Evolutionary conservation across 2,329 filamentous ascomycete species (phyloP).

Genomic region (Coleophoma eucalyptorum): DNA sequence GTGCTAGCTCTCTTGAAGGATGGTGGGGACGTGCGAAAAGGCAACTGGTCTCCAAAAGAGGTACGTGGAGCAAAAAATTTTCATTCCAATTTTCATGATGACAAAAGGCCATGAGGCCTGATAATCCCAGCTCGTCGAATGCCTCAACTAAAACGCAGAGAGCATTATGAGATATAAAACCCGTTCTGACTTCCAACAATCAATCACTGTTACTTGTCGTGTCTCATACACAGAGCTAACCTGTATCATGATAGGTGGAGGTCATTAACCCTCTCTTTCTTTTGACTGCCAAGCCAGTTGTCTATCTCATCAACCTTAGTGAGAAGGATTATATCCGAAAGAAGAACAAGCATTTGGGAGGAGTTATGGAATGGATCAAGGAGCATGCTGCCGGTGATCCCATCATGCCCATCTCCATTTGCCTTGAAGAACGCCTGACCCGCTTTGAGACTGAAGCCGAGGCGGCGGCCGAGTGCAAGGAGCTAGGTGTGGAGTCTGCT

Average conservation of each 20-base stretch:
- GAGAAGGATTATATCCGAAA: constrained; percentile 97
- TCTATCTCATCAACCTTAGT: constrained; percentile 94
- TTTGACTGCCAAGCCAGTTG: constrained; percentile 92
- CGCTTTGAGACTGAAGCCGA: constrained; percentile 74
- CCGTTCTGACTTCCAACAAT: constrained; percentile 25
- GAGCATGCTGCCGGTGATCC: constrained; percentile 82
- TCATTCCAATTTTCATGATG: constrained; percentile 67
- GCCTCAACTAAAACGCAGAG: constrained; percentile 76
- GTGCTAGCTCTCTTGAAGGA: constrained; percentile 77
- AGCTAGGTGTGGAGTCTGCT: constrained; percentile 77
- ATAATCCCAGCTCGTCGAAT: constrained; percentile 99
- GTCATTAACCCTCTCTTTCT: constrained; percentile 96
- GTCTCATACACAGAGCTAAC: too few species aligned
- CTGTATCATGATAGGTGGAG: constrained; percentile 65
- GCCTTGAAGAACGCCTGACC: constrained; percentile 88
- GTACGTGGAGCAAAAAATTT: constrained; percentile 51
- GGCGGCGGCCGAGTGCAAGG: constrained; percentile 83
- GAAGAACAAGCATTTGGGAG: constrained; percentile 98
- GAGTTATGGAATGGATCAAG: constrained; percentile 95
- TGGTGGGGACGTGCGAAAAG: constrained; percentile 92
- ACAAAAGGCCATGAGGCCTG: constrained; percentile 94
- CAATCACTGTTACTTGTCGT: too few species aligned
- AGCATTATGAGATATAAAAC: constrained; percentile 76
- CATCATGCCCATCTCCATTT: constrained; percentile 89
- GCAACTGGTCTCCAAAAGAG: constrained; percentile 89